Base-by-base conservation (phyloP, 257 asterid species). In the Capsicum pubescens region DNA sequence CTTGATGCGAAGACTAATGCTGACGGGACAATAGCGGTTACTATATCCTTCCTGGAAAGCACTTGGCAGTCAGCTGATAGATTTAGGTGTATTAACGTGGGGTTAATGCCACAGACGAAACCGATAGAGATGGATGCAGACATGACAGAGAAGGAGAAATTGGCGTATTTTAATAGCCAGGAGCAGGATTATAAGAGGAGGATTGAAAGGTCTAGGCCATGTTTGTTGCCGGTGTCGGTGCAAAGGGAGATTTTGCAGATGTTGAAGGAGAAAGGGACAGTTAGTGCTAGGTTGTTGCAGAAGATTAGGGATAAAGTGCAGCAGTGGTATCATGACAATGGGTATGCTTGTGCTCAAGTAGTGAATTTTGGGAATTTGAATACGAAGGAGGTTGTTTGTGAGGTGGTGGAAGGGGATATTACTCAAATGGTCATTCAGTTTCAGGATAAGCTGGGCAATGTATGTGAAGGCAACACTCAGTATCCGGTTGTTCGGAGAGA, bases 351-450 rank as follows among this genome's bases (percentile, higher is more conserved):
- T 82, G 99, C 99, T 0, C 97, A 93, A 83, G 99, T 97, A 71
- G 99, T 95, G 80, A 97, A 97, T 82, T 97, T 97, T 11, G 99
- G 99, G 83, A 97, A 97, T 88, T 90, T 97, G 92, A 93, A 95
- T 87, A 97, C 99, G 0, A 92, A 86, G 54, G 99, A 97, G 87
- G 97, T 97, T 64, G 99, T 97, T 48, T 97, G 99, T 87, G 99
- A 97, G 91, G 98, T 97, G 77, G 98, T 95, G 87, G 99, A 97
- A 91, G 99, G 99, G 6, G 99, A 97, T 90, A 92, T 97, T 80
- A 97, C 99, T 9, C 97, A 97, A 86, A 19, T 95, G 79, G 93
- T 90, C 77, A 85, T 97, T 80, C 98, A 97, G 88, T 97, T 93
- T 89, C 98, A 93, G 90, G 99, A 97, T 90, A 97, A 97, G 90